Percentiles rank a stretch among this genome's conserved stretches.
Evolutionary conservation across 1,284 basidiomycete species (phyloP).

Genomic region (Ceratorhiza oryzae-sativae): DNA sequence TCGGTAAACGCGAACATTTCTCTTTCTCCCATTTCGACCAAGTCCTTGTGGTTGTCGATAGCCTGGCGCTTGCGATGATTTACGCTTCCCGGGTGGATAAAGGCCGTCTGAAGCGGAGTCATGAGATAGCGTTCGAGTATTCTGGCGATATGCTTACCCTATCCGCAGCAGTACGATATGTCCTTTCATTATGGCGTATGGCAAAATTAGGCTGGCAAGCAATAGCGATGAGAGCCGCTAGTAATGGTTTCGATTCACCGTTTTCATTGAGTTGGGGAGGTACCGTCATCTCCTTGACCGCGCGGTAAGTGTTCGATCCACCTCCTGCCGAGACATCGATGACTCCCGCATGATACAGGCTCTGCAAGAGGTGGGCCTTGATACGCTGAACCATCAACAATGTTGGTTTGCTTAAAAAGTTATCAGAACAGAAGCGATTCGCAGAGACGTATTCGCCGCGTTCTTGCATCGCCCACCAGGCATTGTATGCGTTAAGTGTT

Average conservation of each 20-base stretch:
- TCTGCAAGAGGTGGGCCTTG: constrained; percentile 80
- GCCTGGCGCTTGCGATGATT: constrained; percentile 72
- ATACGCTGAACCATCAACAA: constrained; percentile 85
- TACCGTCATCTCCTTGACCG: constrained; percentile 51
- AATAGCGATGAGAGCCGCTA: constrained; percentile 86
- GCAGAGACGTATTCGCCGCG: constrained; percentile 68
- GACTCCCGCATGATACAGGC: constrained; percentile 82
- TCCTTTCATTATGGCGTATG: constrained; percentile 75
- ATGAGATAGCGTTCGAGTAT: constrained; percentile 40
- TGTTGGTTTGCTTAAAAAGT: constrained; percentile 89
- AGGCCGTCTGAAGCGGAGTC: constrained; percentile 58
- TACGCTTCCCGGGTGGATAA: constrained; percentile 88
- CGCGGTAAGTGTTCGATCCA: constrained; percentile 41
- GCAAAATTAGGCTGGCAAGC: constrained; percentile 95
- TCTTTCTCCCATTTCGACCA: constrained; percentile 54
- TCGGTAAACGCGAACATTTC: constrained; percentile 83
- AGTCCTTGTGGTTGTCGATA: constrained; percentile 22
- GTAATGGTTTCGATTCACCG: constrained; percentile 76
- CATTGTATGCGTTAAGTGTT: constrained; percentile 80
- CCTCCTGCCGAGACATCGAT: constrained; percentile 79
- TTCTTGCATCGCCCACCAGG: constrained; percentile 78
- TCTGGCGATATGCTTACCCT: constrained; percentile 65
- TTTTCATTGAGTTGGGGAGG: constrained; percentile 79
- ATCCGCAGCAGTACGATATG: constrained; percentile 82
- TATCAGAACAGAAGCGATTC: constrained; percentile 82